Conservation (phyloP, 2,329 filamentous ascomycete genomes). For the Talaromyces islandicus region DNA sequence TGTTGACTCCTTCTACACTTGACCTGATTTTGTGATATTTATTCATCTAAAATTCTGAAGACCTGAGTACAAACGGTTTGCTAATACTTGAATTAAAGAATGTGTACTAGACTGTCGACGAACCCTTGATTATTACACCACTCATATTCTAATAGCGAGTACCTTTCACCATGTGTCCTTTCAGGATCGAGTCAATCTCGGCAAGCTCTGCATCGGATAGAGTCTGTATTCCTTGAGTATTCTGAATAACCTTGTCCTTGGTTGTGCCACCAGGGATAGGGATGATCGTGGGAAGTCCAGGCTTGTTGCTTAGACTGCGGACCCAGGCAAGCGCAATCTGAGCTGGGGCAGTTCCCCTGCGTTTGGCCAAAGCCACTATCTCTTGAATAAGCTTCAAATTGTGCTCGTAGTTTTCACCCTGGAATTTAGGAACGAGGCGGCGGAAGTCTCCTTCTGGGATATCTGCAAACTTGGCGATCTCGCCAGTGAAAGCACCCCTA, state of each 20-base stretch:
- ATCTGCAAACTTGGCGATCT: constrained; percentile 42
- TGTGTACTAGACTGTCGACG: constrained; percentile 12
- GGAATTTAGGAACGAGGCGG: constrained; percentile 42
- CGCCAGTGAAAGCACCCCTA: constrained; percentile 50
- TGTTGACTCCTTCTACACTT: constrained; percentile 44
- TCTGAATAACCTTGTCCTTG: constrained; percentile 34
- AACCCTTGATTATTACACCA: constrained; percentile 3
- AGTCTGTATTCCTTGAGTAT: constrained; percentile 29
- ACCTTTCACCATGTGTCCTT: constrained; percentile 36
- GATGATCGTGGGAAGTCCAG: constrained; percentile 35
- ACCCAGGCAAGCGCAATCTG: constrained; percentile 50
- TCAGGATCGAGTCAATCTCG: constrained; percentile 47
- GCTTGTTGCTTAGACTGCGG: constrained; percentile 19
- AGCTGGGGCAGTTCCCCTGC: constrained; percentile 38
- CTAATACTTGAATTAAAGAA: neutral
- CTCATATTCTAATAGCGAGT: constrained; percentile 17
- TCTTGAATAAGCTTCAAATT: constrained; percentile 46
- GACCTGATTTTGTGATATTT: constrained; percentile 30
- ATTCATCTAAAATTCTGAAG: neutral
- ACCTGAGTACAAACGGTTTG: neutral
- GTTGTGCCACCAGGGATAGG: constrained; percentile 41
- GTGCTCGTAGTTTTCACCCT: constrained; percentile 44
- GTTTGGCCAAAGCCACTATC: constrained; percentile 38
- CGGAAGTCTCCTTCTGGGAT: constrained; percentile 45
- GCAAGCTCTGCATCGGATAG: constrained; percentile 37